Evolutionary conservation across 257 asterid genomes (phyloP).

Genomic region (Solanum sitiens): DNA sequence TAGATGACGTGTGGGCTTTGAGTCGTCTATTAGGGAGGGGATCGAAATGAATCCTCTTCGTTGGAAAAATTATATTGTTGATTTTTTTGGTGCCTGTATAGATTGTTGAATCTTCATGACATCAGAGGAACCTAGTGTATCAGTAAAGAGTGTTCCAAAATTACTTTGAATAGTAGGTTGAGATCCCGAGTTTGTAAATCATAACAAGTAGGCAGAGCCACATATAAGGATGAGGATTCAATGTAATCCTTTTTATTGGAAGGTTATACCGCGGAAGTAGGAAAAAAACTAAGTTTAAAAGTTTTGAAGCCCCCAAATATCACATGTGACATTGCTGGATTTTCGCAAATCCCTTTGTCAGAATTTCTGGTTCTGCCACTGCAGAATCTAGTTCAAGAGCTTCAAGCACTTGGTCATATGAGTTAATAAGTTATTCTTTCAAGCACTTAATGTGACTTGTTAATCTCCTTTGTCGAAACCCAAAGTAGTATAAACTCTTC

Average conservation of each 20-base stretch:
- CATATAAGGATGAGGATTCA: not conserved
- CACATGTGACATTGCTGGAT: not conserved
- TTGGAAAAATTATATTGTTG: not conserved
- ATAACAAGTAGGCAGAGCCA: not conserved
- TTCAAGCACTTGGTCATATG: not conserved
- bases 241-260: not conserved
- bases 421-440: not conserved
- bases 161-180: not conserved
- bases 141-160: not conserved
- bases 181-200: not conserved
- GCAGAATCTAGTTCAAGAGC: not conserved
- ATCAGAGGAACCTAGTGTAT: not conserved
- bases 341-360: not conserved
- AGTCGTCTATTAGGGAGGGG: not conserved
- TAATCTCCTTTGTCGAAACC: not conserved
- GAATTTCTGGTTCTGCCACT: not conserved
- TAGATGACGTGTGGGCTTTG: not conserved
- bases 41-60: not conserved
- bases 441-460: not conserved
- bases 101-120: not conserved
- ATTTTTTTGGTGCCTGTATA: not conserved
- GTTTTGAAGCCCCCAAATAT: not conserved
- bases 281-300: not conserved
- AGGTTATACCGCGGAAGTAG: not conserved
- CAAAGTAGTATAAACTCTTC: not conserved